Evolutionary conservation across 73 alveolate genomes (phyloP).

Genomic region (Strombidium stylifer): DNA sequence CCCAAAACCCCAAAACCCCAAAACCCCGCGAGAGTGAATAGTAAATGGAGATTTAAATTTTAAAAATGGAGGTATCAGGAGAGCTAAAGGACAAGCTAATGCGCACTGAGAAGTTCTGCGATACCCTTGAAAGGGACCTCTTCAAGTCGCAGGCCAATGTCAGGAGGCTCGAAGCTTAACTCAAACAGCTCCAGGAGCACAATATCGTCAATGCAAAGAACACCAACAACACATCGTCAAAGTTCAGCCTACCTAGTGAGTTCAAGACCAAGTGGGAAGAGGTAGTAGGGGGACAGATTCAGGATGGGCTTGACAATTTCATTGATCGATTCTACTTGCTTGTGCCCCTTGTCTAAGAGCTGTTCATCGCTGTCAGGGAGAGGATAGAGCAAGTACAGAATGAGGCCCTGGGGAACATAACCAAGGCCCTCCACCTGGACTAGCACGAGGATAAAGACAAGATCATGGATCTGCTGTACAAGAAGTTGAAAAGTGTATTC

Average conservation of each 20-base stretch:
- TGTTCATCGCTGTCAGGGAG: conserved; percentile 18
- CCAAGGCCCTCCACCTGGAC: conserved; percentile 13
- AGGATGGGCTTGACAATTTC: too few relatives aligned
- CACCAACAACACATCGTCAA: conserved; percentile 37
- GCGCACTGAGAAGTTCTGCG: too few relatives aligned
- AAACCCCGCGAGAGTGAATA: too few relatives aligned
- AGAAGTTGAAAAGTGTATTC: conserved; percentile 30
- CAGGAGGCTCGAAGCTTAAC: not conserved
- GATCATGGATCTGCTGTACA: not conserved
- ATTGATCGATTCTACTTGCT: conserved; percentile 25
- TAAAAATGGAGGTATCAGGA: too few relatives aligned
- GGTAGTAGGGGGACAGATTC: conserved; percentile 35
- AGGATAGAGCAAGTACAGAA: not conserved
- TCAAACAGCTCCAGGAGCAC: conserved; percentile 14
- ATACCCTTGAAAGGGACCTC: conserved; percentile 30
- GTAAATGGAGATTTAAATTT: too few relatives aligned
- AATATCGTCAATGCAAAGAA: conserved; percentile 43
- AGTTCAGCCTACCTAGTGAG: conserved; percentile 52
- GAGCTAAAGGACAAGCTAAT: too few relatives aligned
- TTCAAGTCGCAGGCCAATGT: not conserved
- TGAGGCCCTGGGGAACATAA: not conserved
- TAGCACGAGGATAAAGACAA: not conserved
- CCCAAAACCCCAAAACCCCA: too few relatives aligned
- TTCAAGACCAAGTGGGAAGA: conserved; percentile 59
- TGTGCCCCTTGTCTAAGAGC: conserved; percentile 44